phyloP scores from a whole-genome alignment of 805 yeast genomes.

The Maudiozyma saulgeensis region DNA sequence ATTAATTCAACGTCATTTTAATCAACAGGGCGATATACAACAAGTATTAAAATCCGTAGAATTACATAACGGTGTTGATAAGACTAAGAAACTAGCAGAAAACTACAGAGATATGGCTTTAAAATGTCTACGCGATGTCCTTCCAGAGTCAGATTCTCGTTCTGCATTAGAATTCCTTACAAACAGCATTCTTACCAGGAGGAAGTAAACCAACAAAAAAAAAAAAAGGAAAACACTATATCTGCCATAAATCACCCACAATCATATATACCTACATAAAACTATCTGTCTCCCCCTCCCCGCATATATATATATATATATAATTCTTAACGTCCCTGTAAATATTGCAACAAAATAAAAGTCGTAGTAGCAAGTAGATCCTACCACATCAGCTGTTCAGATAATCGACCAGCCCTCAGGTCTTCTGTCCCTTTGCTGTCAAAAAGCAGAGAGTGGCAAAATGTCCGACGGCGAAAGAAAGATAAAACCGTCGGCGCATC shows the following conservation, averaged over 20 bases:
- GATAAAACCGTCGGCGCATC: no score
- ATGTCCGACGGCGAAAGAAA: no score
- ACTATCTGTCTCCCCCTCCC: no score
- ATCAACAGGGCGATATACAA: constrained; percentile 73
- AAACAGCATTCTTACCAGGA: constrained; percentile 72
- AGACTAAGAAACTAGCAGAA: constrained; percentile 69
- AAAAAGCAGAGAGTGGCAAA: no score
- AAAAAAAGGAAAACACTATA: no score
- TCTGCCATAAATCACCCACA: no score
- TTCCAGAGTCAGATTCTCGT: constrained; percentile 86
- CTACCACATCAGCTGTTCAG: no score
- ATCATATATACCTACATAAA: no score
- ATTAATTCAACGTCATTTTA: constrained; percentile 74
- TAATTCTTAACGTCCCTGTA: neutral
- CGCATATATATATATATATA: neutral
- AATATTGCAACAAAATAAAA: neutral
- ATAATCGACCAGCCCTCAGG: no score
- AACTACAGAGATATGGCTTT: constrained; percentile 71
- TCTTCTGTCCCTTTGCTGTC: no score
- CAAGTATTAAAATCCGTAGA: constrained; percentile 68
- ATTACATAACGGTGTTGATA: constrained; percentile 60
- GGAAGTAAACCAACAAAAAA: constrained; percentile 35
- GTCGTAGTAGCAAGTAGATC: no score
- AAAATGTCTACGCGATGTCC: constrained; percentile 46
- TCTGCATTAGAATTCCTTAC: constrained; percentile 81